A percentile compares a stretch with the other conserved stretches of the same genome.
phyloP scores from a whole-genome alignment of 805 yeast genomes.

The Diddensiella transvaalensis region DNA sequence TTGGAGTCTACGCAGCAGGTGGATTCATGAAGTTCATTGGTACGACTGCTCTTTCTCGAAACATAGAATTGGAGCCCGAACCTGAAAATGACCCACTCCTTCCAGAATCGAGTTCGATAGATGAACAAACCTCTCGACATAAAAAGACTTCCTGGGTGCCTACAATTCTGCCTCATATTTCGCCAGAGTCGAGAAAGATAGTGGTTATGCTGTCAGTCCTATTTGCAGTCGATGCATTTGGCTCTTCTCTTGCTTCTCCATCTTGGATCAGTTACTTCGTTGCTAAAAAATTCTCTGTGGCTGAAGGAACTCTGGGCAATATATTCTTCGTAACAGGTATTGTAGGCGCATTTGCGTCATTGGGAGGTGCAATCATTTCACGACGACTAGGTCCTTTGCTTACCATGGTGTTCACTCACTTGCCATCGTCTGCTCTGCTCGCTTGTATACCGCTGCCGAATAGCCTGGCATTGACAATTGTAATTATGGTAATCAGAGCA shows the following conservation, averaged over 20 bases:
- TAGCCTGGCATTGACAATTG: conserved; percentile 41
- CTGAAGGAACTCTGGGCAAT: conserved; percentile 59
- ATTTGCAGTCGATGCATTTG: conserved; percentile 80
- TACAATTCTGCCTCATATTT: conserved; percentile 23
- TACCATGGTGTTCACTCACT: conserved; percentile 69
- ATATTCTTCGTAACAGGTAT: conserved; percentile 64
- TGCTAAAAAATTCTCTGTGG: conserved; percentile 49
- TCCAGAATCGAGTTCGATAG: conserved; percentile 2
- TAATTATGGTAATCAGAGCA: conserved; percentile 52
- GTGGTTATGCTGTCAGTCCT: conserved; percentile 28
- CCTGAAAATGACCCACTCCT: conserved; percentile 16
- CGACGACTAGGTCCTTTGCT: conserved; percentile 68
- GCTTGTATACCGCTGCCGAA: conserved; percentile 50
- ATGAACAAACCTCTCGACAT: neutral
- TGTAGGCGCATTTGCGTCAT: conserved; percentile 57
- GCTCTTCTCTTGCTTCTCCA: conserved; percentile 75
- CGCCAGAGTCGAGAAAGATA: conserved; percentile 25
- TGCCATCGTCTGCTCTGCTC: conserved; percentile 68
- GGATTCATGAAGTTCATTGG: conserved; percentile 46
- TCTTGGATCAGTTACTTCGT: conserved; percentile 83
- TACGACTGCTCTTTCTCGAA: conserved; percentile 42
- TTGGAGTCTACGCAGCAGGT: conserved; percentile 49
- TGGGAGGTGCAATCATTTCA: conserved; percentile 42
- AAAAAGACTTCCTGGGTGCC: neutral
- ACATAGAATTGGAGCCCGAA: conserved; percentile 24